Evolutionary conservation across 2,329 filamentous ascomycete genomes (phyloP), one percentile per base, ranked within the genome.

Genomic region (Lachnellula subtilissima): DNA sequence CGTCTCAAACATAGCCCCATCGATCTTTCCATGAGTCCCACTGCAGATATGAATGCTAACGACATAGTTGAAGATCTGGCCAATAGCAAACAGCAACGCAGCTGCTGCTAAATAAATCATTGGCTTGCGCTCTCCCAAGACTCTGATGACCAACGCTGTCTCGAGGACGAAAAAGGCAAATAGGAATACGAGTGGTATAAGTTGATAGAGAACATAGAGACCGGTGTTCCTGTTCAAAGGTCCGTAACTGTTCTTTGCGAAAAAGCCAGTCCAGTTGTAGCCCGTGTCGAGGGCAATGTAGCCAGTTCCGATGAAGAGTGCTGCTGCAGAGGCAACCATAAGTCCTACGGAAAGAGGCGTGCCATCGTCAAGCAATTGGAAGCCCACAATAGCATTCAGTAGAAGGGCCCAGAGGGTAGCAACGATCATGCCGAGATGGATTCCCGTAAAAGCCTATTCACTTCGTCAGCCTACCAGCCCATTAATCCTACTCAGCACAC

Each of bases 251-350:
- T 75, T 22, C 22, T 25, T 74, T 59, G 87, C 73, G 78, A 91
- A 99, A 70, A 86, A 86, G 47, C 82, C 82, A 0, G 93, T 96
- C 85, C 89, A 97, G 62, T 78, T 76, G 70, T 91, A 92, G 15
- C 88, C 93, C 0, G 93, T 97, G 71, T 99, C 94, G 60, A 99
- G 86, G 12, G 91, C 89, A 68, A 99, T 95, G 72, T 97, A 99
- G 36, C 92, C 93, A 1, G 92, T 96, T 55, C 94, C 94, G 60
- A 97, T 78, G 67, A 97, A 89, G 53, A 97, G 76, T 14, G 83
- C 75, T 11, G 78, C 73, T 0, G 88, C 86, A 14, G 93, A 97
- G 43, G 76, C 75, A 50, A 86, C 60, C 52, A 96, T 84, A 4
- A 97, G 79, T 5, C 83, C 87, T 14, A 97, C 68, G 0, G 93